A percentile compares a stretch with the other conserved stretches of the same genome.
Evolutionary conservation across 768 basidiomycete species (phyloP).

Genomic region (Leccinum pellstonianum): DNA sequence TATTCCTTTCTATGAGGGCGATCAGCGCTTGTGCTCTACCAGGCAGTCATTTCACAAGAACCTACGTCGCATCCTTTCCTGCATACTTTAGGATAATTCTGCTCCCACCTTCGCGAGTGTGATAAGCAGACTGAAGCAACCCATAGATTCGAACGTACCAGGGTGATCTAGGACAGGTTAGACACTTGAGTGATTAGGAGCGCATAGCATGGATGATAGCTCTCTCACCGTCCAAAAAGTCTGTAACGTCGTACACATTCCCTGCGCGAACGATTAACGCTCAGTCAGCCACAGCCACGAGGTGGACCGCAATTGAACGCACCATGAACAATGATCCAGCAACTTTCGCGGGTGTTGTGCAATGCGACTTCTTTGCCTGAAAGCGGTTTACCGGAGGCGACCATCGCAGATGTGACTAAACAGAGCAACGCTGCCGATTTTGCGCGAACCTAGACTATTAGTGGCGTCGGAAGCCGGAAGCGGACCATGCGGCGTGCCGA

Average conservation of each 20-base stretch:
- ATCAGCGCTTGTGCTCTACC: background rate
- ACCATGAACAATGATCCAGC: constrained; percentile 89
- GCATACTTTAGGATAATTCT: constrained; percentile 87
- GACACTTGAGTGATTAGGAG: background rate
- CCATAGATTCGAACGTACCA: constrained; percentile 36
- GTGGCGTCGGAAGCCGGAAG: background rate
- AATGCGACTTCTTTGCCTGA: constrained; percentile 52
- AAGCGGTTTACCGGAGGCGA: constrained; percentile 22
- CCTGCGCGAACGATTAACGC: constrained; percentile 37
- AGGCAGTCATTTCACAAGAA: background rate
- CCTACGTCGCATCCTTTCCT: constrained; percentile 86
- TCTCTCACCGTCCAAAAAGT: constrained; percentile 67
- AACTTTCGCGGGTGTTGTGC: constrained; percentile 59
- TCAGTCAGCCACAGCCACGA: constrained; percentile 9
- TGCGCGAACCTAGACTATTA: background rate
- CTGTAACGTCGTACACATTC: constrained; percentile 77
- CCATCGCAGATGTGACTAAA: constrained; percentile 11
- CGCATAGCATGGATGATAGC: background rate
- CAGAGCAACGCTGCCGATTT: background rate
- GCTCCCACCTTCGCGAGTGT: constrained; percentile 56
- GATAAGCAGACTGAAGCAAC: background rate
- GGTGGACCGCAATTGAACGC: constrained; percentile 8
- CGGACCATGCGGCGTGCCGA: background rate
- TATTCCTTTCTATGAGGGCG: constrained; percentile 58
- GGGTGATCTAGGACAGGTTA: constrained; percentile 52